These are phyloP conservation scores for Cnidoscolus chayamansa DNA, from an alignment of 441 rosid genomes.

Conservation along the genomic window DNA sequence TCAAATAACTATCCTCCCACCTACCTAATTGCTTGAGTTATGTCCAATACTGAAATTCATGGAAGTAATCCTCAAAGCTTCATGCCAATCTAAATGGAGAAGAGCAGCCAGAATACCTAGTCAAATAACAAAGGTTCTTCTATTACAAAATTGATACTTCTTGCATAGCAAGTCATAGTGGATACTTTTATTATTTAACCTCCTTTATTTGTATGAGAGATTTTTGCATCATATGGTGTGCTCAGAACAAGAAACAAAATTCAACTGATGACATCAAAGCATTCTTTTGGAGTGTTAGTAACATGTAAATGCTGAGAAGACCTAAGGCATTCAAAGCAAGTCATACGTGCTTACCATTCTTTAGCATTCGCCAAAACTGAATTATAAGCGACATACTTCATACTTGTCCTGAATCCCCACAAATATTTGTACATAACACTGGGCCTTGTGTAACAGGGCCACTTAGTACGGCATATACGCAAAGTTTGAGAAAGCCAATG, in stretches of 20 bases:
- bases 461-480: background rate
- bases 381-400: background rate
- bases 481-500: background rate
- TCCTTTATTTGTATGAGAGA: background rate
- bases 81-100: background rate
- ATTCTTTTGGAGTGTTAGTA: background rate
- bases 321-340: constrained; percentile 6
- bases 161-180: background rate
- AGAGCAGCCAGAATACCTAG: background rate
- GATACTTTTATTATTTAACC: background rate
- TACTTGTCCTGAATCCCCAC: background rate
- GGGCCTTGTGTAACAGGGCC: too few species aligned
- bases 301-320: background rate
- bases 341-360: background rate
- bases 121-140: background rate
- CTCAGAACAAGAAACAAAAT: background rate
- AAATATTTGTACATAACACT: background rate
- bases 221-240: background rate
- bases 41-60: background rate
- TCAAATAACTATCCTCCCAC: background rate
- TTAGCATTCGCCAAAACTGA: background rate
- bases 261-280: background rate
- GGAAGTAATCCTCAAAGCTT: background rate
- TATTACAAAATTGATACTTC: background rate
- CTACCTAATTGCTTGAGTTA: background rate